Conservation (phyloP, 345 rosid species). For the Jatropha curcas region DNA sequence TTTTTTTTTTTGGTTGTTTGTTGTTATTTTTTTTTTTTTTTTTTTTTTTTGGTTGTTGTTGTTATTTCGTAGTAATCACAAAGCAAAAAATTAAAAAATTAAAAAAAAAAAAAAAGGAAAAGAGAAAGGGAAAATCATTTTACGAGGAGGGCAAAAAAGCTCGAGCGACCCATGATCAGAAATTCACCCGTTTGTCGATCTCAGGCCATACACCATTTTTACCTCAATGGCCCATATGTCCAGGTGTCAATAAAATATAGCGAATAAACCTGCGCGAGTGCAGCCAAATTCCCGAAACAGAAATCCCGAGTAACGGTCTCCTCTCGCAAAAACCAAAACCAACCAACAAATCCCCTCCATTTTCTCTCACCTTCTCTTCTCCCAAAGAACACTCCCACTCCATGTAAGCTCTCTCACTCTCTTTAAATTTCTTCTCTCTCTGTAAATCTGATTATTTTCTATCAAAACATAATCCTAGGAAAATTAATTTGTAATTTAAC, state of each 20-base stretch:
- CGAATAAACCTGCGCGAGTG: background rate
- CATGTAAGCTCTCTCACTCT: background rate
- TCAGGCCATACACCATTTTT: no score
- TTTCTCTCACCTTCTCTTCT: background rate
- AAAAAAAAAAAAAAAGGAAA: no score
- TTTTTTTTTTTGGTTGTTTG: no score
- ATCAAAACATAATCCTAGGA: background rate
- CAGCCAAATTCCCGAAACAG: background rate
- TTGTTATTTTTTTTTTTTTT: no score
- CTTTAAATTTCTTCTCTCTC: background rate
- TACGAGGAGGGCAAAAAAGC: no score
- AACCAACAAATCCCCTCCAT: background rate
- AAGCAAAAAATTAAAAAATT: no score
- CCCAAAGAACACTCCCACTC: background rate
- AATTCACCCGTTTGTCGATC: no score
- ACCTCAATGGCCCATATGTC: background rate
- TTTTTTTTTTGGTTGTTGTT: no score
- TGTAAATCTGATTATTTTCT: background rate
- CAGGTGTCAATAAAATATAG: background rate
- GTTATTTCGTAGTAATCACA: no score
- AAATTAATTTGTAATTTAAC: background rate
- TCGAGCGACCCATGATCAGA: no score
- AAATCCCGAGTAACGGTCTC: slow-evolving; percentile 9
- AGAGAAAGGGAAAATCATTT: no score
- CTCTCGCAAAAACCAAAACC: slow-evolving; percentile 1